Evolutionary conservation across 306 rosid species (phyloP).

Genomic region (Fagus sylvatica): DNA sequence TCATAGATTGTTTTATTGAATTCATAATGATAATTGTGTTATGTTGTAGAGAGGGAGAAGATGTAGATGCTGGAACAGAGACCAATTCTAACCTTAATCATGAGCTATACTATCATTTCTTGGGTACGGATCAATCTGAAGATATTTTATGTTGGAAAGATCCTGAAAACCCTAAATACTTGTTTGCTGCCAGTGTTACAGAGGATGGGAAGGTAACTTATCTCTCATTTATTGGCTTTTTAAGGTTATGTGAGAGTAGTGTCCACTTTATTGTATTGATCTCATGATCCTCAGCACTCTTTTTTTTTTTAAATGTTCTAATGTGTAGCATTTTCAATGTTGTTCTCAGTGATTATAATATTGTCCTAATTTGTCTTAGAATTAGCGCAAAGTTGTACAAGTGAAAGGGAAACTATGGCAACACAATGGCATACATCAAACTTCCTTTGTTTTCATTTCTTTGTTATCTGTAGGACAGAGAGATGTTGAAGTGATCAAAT

Average conservation of each 20-base stretch:
- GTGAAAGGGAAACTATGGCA: background rate
- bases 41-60: constrained; percentile 58
- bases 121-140: constrained; percentile 80
- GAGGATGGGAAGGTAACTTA: constrained; percentile 76
- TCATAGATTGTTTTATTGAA: constrained; percentile 14
- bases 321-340: background rate
- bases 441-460: background rate
- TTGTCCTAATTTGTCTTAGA: background rate
- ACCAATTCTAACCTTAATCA: constrained; percentile 74
- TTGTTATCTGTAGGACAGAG: background rate
- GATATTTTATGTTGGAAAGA: constrained; percentile 93
- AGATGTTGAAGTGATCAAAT: background rate
- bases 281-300: background rate
- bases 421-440: background rate
- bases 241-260: constrained; percentile 1
- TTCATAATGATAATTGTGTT: constrained; percentile 21
- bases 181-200: constrained; percentile 62
- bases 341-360: background rate
- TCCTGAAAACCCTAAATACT: constrained; percentile 68
- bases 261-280: background rate
- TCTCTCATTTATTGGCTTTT: constrained; percentile 16
- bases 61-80: constrained; percentile 84
- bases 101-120: constrained; percentile 75
- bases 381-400: background rate
- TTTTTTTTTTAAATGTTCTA: background rate